Conservation (phyloP, 2,329 filamentous ascomycete species). For the Diaporthe vexans region DNA sequence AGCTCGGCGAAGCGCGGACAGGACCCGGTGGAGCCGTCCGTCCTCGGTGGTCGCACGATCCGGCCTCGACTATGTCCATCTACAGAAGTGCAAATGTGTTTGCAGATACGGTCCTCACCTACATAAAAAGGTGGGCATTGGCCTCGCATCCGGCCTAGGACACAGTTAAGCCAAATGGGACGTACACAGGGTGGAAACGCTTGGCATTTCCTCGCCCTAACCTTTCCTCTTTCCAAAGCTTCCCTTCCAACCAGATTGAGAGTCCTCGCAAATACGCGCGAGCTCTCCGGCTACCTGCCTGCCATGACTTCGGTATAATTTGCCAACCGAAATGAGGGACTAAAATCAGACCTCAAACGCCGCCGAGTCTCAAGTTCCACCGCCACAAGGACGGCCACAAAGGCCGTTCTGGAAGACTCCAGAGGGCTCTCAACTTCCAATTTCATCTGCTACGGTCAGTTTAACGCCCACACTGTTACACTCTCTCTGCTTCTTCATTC, state of each 20-base stretch:
- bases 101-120: background rate
- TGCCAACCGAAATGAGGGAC: slow-evolving; percentile 17
- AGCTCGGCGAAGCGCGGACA: slow-evolving; percentile 30
- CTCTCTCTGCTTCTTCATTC: background rate
- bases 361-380: slow-evolving; percentile 16
- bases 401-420: background rate
- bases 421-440: background rate
- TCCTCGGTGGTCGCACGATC: slow-evolving; percentile 9
- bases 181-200: background rate
- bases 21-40: slow-evolving; percentile 22
- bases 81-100: background rate
- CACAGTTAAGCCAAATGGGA: background rate
- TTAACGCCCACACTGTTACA: slow-evolving; percentile 10
- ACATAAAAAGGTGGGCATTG: background rate
- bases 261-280: background rate
- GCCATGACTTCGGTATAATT: background rate
- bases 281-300: background rate
- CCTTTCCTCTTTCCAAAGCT: background rate
- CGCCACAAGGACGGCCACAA: background rate
- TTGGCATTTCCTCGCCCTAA: background rate
- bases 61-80: background rate
- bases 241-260: background rate
- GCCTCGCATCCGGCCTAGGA: background rate
- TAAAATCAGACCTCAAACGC: background rate
- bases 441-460: background rate